Percentiles rank a stretch among this genome's conserved stretches.
Evolutionary conservation across 768 basidiomycete species (phyloP).

Genomic region (Calocera cornea): DNA sequence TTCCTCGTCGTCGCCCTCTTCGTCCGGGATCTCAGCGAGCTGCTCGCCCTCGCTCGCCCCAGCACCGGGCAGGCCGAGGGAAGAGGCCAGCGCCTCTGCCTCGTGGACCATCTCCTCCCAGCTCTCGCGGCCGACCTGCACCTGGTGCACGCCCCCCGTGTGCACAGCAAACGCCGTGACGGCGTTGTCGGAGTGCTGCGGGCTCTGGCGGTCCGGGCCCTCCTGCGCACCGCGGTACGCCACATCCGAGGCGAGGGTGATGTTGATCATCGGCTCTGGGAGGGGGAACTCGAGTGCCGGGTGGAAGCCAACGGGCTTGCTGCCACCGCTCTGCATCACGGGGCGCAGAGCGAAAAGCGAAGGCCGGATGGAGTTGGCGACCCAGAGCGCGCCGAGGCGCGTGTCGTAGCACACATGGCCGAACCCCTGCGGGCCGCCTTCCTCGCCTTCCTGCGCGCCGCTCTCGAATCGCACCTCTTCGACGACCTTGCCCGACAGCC

Average conservation of each 20-base stretch:
- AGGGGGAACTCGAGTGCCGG: slow-evolving; percentile 56
- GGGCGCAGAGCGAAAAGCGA: slow-evolving; percentile 72
- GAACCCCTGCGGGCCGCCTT: slow-evolving; percentile 48
- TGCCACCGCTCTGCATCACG: slow-evolving; percentile 45
- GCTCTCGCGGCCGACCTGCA: slow-evolving; percentile 76
- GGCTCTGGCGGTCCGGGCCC: background rate
- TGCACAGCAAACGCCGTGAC: slow-evolving; percentile 82
- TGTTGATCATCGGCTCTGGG: slow-evolving; percentile 75
- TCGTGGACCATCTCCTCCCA: slow-evolving; percentile 42
- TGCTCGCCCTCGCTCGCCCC: background rate
- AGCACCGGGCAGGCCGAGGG: background rate
- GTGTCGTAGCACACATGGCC: slow-evolving; percentile 77
- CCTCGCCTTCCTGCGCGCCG: slow-evolving; percentile 22
- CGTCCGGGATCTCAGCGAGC: background rate
- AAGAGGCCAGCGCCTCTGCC: background rate
- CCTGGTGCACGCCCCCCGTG: slow-evolving; percentile 76
- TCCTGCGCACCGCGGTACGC: slow-evolving; percentile 42
- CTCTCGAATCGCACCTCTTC: slow-evolving; percentile 72
- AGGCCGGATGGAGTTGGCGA: slow-evolving; percentile 72
- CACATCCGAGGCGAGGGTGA: slow-evolving; percentile 75
- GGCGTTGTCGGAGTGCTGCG: slow-evolving; percentile 47
- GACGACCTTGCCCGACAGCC: slow-evolving; percentile 54
- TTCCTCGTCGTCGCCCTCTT: background rate
- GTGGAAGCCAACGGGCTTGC: slow-evolving; percentile 43
- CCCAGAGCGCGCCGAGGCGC: slow-evolving; percentile 73